A percentile compares a stretch with the other conserved stretches of the same genome.
phyloP scores from a whole-genome alignment of 306 rosid genomes.

The Vicia sativa region DNA sequence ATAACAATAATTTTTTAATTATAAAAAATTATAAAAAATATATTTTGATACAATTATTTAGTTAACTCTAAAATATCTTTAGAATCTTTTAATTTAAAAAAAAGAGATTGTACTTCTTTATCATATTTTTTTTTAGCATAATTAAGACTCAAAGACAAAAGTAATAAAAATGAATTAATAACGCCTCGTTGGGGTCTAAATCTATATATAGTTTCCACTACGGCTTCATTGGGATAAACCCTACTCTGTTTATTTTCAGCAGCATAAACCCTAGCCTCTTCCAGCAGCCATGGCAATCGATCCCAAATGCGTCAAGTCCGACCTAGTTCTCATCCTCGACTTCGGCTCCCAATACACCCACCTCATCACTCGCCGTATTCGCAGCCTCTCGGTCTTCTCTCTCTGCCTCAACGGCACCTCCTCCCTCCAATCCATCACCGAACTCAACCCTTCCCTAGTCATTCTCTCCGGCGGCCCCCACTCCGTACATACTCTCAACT shows the following conservation, averaged over 20 bases:
- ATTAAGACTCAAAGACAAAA: too few relatives aligned
- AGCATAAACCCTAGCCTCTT: background rate
- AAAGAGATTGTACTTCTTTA: too few relatives aligned
- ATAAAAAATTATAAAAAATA: too few relatives aligned
- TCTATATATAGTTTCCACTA: background rate
- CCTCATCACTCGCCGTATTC: constrained; percentile 93
- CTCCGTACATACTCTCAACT: constrained; percentile 78
- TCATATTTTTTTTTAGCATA: too few relatives aligned
- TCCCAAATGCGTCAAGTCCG: constrained; percentile 60
- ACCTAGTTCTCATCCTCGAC: constrained; percentile 80
- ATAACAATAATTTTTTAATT: too few relatives aligned
- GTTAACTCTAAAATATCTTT: too few relatives aligned
- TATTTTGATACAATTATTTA: too few relatives aligned
- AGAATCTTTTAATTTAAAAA: too few relatives aligned
- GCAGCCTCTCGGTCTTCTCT: constrained; percentile 80
- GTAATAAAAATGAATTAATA: too few relatives aligned
- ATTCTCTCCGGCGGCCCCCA: constrained; percentile 98
- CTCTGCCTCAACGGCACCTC: constrained; percentile 89
- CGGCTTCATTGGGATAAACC: background rate
- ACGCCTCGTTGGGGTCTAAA: too few relatives aligned
- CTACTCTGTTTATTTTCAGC: background rate
- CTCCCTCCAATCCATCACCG: constrained; percentile 59
- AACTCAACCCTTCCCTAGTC: constrained; percentile 59
- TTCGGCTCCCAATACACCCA: constrained; percentile 96
- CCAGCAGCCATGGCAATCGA: constrained; percentile 44